phyloP scores from a whole-genome alignment of 2,329 filamentous ascomycete genomes.

The Fusarium papillatum region DNA sequence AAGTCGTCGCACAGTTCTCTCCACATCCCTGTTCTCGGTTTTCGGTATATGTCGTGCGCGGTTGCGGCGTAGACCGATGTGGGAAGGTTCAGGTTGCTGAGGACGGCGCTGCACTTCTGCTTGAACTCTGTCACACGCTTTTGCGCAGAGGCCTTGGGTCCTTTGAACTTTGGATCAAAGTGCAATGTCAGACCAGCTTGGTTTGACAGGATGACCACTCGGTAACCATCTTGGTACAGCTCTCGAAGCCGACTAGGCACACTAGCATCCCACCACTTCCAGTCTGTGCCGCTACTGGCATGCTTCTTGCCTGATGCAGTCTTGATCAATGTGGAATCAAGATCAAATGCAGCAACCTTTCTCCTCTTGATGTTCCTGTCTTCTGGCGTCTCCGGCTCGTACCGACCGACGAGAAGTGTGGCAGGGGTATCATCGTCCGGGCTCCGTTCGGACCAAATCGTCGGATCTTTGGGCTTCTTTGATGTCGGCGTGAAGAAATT shows the following conservation, averaged over 20 bases:
- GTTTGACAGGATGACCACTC: constrained; percentile 87
- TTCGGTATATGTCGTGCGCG: constrained; percentile 83
- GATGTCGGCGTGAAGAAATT: constrained; percentile 92
- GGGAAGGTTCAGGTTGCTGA: constrained; percentile 81
- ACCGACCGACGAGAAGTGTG: constrained; percentile 83
- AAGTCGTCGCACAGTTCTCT: constrained; percentile 70
- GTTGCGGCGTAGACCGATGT: constrained; percentile 90
- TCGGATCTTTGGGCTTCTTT: constrained; percentile 84
- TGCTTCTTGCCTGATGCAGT: constrained; percentile 87
- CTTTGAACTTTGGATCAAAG: constrained; percentile 75
- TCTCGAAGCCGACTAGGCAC: constrained; percentile 78
- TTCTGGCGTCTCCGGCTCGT: constrained; percentile 61
- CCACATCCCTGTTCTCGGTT: constrained; percentile 95
- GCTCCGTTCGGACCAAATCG: constrained; percentile 79
- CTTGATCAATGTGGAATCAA: constrained; percentile 89
- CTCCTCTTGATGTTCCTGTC: constrained; percentile 52
- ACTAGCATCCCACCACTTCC: constrained; percentile 91
- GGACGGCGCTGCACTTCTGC: constrained; percentile 78
- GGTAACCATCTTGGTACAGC: constrained; percentile 80
- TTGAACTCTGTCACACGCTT: constrained; percentile 86
- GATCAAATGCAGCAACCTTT: constrained; percentile 81
- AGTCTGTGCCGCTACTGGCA: constrained; percentile 78
- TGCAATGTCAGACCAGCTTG: constrained; percentile 87
- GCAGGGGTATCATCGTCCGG: constrained; percentile 60
- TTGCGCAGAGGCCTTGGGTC: constrained; percentile 69